A percentile compares a stretch with the other conserved stretches of the same genome.
Evolutionary conservation across 163 green algal genomes (phyloP).

Genomic region (Coccomyxa subellipsoidea): DNA sequence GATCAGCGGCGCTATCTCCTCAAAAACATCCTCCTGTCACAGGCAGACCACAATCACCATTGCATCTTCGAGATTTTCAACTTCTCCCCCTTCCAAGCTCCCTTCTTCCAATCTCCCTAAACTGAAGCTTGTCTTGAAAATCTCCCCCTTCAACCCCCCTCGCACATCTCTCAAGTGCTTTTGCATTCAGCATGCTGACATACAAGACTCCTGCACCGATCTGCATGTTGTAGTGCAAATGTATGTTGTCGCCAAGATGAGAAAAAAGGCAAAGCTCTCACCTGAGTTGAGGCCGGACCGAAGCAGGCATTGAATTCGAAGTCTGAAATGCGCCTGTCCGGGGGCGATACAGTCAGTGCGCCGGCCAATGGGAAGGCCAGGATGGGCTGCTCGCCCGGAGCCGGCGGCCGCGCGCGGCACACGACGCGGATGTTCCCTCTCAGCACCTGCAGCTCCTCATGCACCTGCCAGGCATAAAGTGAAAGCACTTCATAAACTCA

Average conservation of each 20-base stretch:
- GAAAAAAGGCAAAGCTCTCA: neutral
- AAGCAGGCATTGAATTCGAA: slow-evolving; percentile 63
- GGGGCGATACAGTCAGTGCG: slow-evolving; percentile 31
- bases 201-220: too few relatives aligned
- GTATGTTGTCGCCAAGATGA: too few relatives aligned
- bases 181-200: too few relatives aligned
- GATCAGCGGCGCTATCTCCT: slow-evolving; percentile 37
- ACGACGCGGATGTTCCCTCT: slow-evolving; percentile 44
- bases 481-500: too few relatives aligned
- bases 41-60: neutral
- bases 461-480: slow-evolving; percentile 18
- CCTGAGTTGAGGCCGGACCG: slow-evolving; percentile 30
- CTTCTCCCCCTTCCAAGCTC: too few relatives aligned
- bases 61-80: neutral
- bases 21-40: slow-evolving; percentile 44
- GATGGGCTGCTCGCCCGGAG: slow-evolving; percentile 2
- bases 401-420: slow-evolving; percentile 37
- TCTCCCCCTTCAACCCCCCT: too few relatives aligned
- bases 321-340: slow-evolving; percentile 42
- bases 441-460: slow-evolving; percentile 42
- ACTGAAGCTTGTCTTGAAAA: too few relatives aligned
- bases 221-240: too few relatives aligned
- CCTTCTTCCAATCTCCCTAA: too few relatives aligned
- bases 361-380: slow-evolving; percentile 47
- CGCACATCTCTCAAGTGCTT: too few relatives aligned